These are phyloP conservation scores for Meira nashicola DNA, from an alignment of 1,284 basidiomycete genomes.

Conservation along the genomic window DNA sequence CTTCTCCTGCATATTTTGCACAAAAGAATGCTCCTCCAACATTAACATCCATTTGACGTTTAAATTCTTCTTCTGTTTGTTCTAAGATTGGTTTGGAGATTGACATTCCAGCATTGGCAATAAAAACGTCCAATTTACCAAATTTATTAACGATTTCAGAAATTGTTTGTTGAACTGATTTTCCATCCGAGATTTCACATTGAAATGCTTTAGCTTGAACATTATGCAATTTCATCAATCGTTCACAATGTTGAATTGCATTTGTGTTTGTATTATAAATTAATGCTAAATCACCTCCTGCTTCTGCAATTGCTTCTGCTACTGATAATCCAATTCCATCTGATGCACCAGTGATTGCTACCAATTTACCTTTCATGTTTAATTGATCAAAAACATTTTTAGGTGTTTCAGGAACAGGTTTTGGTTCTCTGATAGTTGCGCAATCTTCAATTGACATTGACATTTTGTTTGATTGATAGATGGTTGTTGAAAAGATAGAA, in stretches of 20 bases:
- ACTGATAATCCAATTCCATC: conserved; percentile 51
- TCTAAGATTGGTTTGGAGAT: conserved; percentile 28
- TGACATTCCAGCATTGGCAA: conserved; percentile 29
- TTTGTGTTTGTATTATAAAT: conserved; percentile 31
- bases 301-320: conserved; percentile 49
- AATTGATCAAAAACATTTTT: conserved; percentile 31
- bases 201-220: conserved; percentile 42
- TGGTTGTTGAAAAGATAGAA: neutral
- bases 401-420: conserved; percentile 26
- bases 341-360: conserved; percentile 46
- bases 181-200: neutral
- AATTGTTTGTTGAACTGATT: conserved; percentile 20
- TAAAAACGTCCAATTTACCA: conserved; percentile 34
- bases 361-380: conserved; percentile 48
- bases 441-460: conserved; percentile 39
- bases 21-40: conserved; percentile 28
- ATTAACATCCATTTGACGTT: conserved; percentile 29
- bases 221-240: conserved; percentile 35
- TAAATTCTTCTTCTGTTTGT: conserved; percentile 39
- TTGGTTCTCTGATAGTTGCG: conserved; percentile 20
- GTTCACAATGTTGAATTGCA: no score
- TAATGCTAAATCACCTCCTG: conserved; percentile 46
- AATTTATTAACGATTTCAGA: conserved; percentile 31
- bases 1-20: conserved; percentile 37
- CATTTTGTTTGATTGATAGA: conserved; percentile 17